A percentile compares a stretch with the other conserved stretches of the same genome.
Evolutionary conservation across 768 basidiomycete genomes (phyloP).

Genomic region (Macrolepiota albuminosa): DNA sequence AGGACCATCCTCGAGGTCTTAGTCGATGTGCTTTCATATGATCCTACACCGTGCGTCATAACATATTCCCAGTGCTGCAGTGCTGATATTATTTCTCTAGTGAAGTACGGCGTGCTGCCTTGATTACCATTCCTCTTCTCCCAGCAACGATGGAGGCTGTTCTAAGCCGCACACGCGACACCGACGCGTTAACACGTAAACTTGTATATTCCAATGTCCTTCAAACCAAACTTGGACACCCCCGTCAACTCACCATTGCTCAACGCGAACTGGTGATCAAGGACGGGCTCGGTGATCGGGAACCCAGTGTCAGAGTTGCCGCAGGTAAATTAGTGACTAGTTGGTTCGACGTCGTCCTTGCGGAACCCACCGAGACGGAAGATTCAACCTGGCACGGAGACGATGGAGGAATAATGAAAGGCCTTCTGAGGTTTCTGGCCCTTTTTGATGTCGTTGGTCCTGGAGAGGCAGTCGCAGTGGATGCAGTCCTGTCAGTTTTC

Average conservation of each 20-base stretch:
- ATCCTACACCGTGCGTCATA: conserved; percentile 59
- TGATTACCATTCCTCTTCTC: conserved; percentile 70
- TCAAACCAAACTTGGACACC: conserved; percentile 50
- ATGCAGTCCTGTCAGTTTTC: conserved; percentile 76
- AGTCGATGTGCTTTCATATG: conserved; percentile 63
- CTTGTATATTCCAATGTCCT: conserved; percentile 71
- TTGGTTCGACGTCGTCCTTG: conserved; percentile 71
- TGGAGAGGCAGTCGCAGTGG: conserved; percentile 72
- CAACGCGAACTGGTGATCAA: conserved; percentile 86
- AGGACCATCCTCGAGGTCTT: conserved; percentile 61
- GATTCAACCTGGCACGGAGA: conserved; percentile 33
- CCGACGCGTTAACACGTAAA: conserved; percentile 75
- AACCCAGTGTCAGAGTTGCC: conserved; percentile 76
- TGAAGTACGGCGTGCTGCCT: conserved; percentile 88
- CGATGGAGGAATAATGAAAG: conserved; percentile 44
- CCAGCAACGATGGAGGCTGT: conserved; percentile 59
- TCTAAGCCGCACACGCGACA: conserved; percentile 79
- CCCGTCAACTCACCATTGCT: conserved; percentile 65
- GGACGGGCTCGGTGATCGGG: conserved; percentile 87
- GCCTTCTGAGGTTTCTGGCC: conserved; percentile 37
- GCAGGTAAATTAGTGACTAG: conserved; percentile 71
- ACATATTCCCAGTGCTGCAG: not conserved
- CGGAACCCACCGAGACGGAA: conserved; percentile 29
- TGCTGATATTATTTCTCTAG: conserved; percentile 26
- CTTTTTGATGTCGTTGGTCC: conserved; percentile 62